Percentiles rank a stretch among this genome's conserved stretches.
phyloP scores from a whole-genome alignment of 768 basidiomycete genomes.

The Mycena maculata region DNA sequence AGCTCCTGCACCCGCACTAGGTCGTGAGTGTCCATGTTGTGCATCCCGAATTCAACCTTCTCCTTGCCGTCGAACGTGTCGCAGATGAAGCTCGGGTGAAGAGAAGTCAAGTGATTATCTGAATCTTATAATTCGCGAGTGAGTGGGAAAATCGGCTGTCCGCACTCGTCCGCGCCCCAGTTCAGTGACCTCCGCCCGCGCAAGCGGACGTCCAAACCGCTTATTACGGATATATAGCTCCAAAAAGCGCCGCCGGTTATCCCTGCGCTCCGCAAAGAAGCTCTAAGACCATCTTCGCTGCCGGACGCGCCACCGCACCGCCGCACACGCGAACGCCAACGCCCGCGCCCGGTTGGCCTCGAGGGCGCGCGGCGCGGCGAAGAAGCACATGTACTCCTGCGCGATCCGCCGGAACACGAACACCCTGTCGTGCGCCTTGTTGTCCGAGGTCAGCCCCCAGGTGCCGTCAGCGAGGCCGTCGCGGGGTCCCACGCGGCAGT shows the following conservation, averaged over 20 bases:
- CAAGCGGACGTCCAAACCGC: constrained; percentile 29
- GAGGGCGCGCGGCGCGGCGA: constrained; percentile 40
- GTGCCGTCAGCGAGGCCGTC: constrained; percentile 34
- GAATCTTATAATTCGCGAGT: constrained; percentile 33
- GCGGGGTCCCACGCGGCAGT: constrained; percentile 32
- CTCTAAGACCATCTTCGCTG: constrained; percentile 42
- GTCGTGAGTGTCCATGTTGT: constrained; percentile 28
- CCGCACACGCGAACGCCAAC: constrained; percentile 43
- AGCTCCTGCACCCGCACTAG: constrained; percentile 24
- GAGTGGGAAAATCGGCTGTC: constrained; percentile 38
- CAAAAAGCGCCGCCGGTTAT: constrained; percentile 39
- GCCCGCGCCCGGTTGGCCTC: constrained; percentile 37
- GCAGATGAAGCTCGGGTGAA: constrained; percentile 30
- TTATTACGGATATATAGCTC: constrained; percentile 39
- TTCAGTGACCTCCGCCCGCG: constrained; percentile 29
- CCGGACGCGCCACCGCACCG: constrained; percentile 35
- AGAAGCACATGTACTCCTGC: constrained; percentile 38
- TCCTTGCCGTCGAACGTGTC: constrained; percentile 23
- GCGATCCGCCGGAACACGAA: constrained; percentile 43
- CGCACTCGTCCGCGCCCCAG: constrained; percentile 30
- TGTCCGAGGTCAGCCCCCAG: constrained; percentile 36
- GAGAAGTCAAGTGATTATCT: constrained; percentile 27
- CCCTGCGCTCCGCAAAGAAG: constrained; percentile 42
- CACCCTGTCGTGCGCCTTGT: constrained; percentile 24
- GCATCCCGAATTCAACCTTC: constrained; percentile 13